phyloP scores from a whole-genome alignment of 2,329 filamentous ascomycete species.

The Fusarium sp. region DNA sequence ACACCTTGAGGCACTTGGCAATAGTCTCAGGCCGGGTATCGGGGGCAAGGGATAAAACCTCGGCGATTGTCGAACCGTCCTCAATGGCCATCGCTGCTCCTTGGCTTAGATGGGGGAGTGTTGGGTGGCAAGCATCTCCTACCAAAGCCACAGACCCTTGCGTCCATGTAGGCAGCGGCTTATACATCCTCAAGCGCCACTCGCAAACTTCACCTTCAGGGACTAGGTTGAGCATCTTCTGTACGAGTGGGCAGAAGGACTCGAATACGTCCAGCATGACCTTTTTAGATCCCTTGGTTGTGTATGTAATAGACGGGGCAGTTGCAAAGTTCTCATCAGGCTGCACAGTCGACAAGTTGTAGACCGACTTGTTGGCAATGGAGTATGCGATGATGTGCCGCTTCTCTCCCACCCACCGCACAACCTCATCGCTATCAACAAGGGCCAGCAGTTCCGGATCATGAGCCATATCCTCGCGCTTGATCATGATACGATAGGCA shows the following conservation, averaged over 20 bases:
- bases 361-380: slow-evolving; percentile 72
- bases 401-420: slow-evolving; percentile 75
- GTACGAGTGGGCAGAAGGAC: slow-evolving; percentile 72
- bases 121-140: slow-evolving; percentile 76
- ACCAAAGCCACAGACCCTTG: slow-evolving; percentile 67
- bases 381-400: slow-evolving; percentile 77
- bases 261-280: slow-evolving; percentile 71
- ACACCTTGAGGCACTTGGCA: slow-evolving; percentile 46
- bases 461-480: slow-evolving; percentile 69
- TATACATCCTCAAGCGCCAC: slow-evolving; percentile 74
- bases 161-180: slow-evolving; percentile 73
- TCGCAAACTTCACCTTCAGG: slow-evolving; percentile 75
- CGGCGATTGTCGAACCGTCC: slow-evolving; percentile 64
- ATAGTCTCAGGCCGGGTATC: slow-evolving; percentile 43
- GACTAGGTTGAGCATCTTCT: slow-evolving; percentile 70
- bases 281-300: slow-evolving; percentile 70
- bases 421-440: slow-evolving; percentile 68
- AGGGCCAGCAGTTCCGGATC: slow-evolving; percentile 75
- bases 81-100: slow-evolving; percentile 78
- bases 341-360: slow-evolving; percentile 75
- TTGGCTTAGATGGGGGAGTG: slow-evolving; percentile 75
- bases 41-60: slow-evolving; percentile 42
- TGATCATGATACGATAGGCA: slow-evolving; percentile 68
- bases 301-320: slow-evolving; percentile 66
- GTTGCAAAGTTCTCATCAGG: slow-evolving; percentile 70